Evolutionary conservation across 768 basidiomycete genomes (phyloP), one percentile per base, ranked within the genome.

Genomic region (Collybia mongolica): DNA sequence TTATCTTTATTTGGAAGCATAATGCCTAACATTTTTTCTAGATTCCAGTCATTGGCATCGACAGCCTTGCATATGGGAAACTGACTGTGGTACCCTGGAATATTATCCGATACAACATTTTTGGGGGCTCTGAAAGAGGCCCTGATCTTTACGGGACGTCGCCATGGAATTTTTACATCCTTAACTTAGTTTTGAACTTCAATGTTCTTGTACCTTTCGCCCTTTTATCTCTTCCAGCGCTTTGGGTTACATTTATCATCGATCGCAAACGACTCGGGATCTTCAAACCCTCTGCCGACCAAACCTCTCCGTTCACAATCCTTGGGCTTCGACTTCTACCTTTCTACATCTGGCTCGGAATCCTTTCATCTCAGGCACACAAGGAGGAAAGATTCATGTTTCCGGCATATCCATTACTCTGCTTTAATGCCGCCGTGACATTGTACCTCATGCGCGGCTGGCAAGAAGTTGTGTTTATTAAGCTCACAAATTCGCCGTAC

Each of bases 351-450:
- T 98, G 97, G 96, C 60, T 86, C 40, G 79, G 68, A 1, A 86
- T 97, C 54, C 71, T 99, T 56, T 84, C 83, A 3, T 57, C 75
- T 2, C 96, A 98, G 69, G 72, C 88, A 1, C 97, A 99, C 70
- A 99, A 99, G 70, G 97, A 99, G 68, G 97, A 99, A 64, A 79
- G 97, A n/a, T 99, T 99, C 72, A 89, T 98, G 84, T 98, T 86
- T 67, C 96, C 97, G 0, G 87, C 82, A 2, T 98, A 96, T 65
- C 90, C 93, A 1, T 67, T 98, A 26, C 68, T 98, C 41, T 93
- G 92, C 62, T 93, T 98, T 71, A 98, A 98, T 62, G 96, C 94
- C 0, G 91, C 93, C 3, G 85, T 94, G n/a, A 77, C 86, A 11
- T 55, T 96, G 9, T 98, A 90, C 65, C 75, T 99, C 38, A 58